These are phyloP conservation scores for Malassezia nana DNA, from an alignment of 1,284 basidiomycete genomes.

Conservation along the genomic window DNA sequence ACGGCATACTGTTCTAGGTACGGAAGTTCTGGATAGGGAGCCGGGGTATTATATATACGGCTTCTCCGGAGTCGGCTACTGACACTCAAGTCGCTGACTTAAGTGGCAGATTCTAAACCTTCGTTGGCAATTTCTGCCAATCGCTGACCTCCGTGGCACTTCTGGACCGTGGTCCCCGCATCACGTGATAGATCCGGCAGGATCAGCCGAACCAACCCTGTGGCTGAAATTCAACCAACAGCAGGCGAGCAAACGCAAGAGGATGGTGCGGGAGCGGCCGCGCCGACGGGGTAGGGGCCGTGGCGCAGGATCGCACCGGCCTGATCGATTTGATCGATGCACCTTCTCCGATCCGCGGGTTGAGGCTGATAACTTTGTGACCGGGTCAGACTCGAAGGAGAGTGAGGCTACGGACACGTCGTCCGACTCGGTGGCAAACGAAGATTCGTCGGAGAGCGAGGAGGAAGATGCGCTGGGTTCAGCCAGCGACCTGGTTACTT, in stretches of 20 bases:
- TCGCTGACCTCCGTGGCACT: not conserved
- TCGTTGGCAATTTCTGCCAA: not conserved
- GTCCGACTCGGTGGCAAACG: conserved; percentile 11
- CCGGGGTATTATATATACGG: not conserved
- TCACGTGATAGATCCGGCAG: conserved; percentile 5
- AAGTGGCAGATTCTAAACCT: not conserved
- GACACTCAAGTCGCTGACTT: not conserved
- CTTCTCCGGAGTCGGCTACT: not conserved
- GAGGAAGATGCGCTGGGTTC: conserved; percentile 5
- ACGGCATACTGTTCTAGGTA: conserved; percentile 5
- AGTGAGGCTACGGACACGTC: not conserved
- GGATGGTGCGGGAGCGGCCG: conserved; percentile 7
- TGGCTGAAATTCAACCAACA: not conserved
- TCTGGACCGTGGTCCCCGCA: not conserved
- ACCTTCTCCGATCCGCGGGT: not conserved
- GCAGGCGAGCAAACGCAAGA: not conserved
- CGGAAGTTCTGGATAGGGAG: not conserved
- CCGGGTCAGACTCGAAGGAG: not conserved
- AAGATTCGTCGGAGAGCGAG: conserved; percentile 2
- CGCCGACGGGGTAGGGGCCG: conserved; percentile 10
- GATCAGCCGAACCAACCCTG: not conserved
- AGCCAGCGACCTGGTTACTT: conserved; percentile 4
- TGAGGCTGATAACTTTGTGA: not conserved
- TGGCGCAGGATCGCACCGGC: not conserved
- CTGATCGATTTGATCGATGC: not conserved